Base-by-base conservation (phyloP, 2,329 filamentous ascomycete genomes). In the Colletotrichum zoysiae region DNA sequence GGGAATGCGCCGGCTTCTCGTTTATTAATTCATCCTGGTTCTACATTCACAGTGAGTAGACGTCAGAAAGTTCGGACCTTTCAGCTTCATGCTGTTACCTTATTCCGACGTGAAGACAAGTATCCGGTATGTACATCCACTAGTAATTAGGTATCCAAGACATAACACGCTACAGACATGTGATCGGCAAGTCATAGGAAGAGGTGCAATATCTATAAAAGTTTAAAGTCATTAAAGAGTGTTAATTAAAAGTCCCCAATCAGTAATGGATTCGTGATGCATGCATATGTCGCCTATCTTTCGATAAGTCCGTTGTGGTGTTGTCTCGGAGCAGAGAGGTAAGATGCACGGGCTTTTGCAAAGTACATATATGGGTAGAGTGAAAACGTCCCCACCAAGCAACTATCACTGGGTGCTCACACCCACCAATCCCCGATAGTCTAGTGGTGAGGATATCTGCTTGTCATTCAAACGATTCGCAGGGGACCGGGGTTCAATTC, bases 381-480 rank as follows among this genome's bases (percentile, higher is more conserved):
- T n/a, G n/a, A n/a, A n/a, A n/a, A n/a, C n/a, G n/a, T n/a, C n/a
- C n/a, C n/a, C 16, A 26, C 48, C 48, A 53, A 33, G 14, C 50
- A 53, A 11, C 48, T 64, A 66, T 59, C 51, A 66, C 18, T 62
- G 59, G 59, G 18, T 51, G 59, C 0, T 1, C 11, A 50, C 6
- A 65, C 42, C 50, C 42, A 26, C 53, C 5, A 40, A 44, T 71
- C 69, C 69, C 61, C 65, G 69, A 71, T 71, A 71, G 69, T 71
- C 69, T 71, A 71, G 69, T 71, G 69, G 69, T 71, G 69, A 71
- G 69, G 69, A 71, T 71, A 71, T 71, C 69, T 53, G 69, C 69
- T 71, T 71, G 69, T 71, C 69, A 71, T 14, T 42, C 4, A 20
- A 5, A 44, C 40, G 42, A 62, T 51, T 67, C 69, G 69, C 69